Base-by-base conservation (phyloP, 2,329 filamentous ascomycete species). In the Fusarium nurragi region DNA sequence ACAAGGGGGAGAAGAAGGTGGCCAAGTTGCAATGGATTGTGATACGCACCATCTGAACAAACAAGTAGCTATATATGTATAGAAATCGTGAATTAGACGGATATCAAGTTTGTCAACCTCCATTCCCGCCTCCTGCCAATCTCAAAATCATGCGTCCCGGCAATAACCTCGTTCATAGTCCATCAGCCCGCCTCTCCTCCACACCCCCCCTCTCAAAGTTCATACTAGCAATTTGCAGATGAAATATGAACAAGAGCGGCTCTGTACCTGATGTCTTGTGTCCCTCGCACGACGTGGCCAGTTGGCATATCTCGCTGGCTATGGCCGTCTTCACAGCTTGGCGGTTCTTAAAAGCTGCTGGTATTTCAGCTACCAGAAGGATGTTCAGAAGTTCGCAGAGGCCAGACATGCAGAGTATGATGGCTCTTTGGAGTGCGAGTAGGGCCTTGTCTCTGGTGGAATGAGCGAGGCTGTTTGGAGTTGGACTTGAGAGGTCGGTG, bases 1-100 rank as follows among this genome's bases (percentile, higher is more conserved):
- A 46, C 14, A 49, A 58, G 4, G 44, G 57, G 0, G 52, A 46
- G 36, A 63, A 57, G 44, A 63, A 63, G n/a, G 44, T 62, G 9
- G 44, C 58, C 2, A 62, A 36, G 19, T 12, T 62, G 5, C 44
- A 63, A n/a, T 62, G 59, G 59, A 44, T 62, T 4, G 39, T 63
- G 34, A 57, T 62, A n/a, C 45, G 19, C 5, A 32, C n/a, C 6
- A n/a, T 51, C 4, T 51, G 18, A 40, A 34, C 0, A 2, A 19
- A 4, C 6, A 30, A 38, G 25, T 9, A 37, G 22, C n/a, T 22
- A 14, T 6, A 26, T 18, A 21, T 4, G 16, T 12, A 21, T 12
- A 21, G 5, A 6, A 30, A 11, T 4, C 18, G 23, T 6, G 7
- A 25, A 11, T 21, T 18, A 41, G 5, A 38, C 11, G 2, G 26